Base-by-base conservation (phyloP, 2,329 filamentous ascomycete genomes). In the Aspergillus sp. region DNA sequence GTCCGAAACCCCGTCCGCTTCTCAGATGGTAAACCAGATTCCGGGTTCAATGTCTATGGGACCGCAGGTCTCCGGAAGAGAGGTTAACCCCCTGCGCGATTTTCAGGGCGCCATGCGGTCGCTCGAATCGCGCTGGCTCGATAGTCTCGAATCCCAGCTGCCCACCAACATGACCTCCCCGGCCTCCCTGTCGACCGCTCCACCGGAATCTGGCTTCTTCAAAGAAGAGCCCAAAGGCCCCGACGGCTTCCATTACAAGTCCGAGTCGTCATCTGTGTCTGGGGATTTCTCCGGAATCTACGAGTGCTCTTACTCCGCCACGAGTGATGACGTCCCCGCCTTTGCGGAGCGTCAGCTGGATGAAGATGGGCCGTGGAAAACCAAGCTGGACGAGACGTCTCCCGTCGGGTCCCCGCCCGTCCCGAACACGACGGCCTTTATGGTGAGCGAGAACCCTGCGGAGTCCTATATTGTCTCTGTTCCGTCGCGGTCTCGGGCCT, bases 251-350 rank as follows among this genome's bases (percentile, higher is more conserved):
- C 66, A 70, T 23, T 67, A 64, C 49, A 67, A 66, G 52, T 71
- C 71, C 0, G 69, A 71, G 45, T 71, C 60, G 50, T 71, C 70
- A 20, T 72, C 71, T 0, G 64, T 69, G n/a, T 66, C 69, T 4
- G 70, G 66, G 14, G 70, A 72, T 47, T 11, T 69, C 16, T 55
- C 69, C n/a, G 63, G 60, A 13, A 52, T 66, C 19, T 68, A 69
- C 40, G 69, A 72, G 25, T 65, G 58, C 52, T 62, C 69, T 17
- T 71, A 65, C 52, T 67, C 70, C 5, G 58, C 63, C 5, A 64
- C 66, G 5, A 67, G 61, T 32, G 70, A 68, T 20, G 66, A 71
- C 7, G 46, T 62, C 7, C 56, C 64, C 16, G 56, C 58, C 6
- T 66, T 69, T 53, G 61, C 63, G 2, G 67, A 71, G 14, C 63